These are phyloP conservation scores for Prunus mume DNA, from an alignment of 306 rosid species.

Conservation along the genomic window DNA sequence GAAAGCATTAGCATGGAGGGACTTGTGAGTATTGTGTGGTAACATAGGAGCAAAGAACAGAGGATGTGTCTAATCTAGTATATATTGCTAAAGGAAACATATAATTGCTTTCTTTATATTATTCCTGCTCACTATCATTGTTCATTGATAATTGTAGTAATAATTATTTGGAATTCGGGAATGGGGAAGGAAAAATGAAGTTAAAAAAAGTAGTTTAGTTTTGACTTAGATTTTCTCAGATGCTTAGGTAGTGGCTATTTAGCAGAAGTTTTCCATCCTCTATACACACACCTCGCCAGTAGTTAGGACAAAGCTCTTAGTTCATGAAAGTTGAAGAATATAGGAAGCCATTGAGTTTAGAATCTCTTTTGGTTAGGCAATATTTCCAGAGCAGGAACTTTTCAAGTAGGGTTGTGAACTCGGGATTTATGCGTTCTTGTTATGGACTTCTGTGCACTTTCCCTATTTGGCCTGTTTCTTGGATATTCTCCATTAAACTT, in stretches of 20 bases:
- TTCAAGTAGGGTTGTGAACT: background rate
- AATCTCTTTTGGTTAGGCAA: background rate
- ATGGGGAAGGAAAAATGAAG: background rate
- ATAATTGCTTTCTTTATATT: background rate
- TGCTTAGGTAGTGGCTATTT: background rate
- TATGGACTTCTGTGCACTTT: background rate
- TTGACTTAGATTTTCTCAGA: background rate
- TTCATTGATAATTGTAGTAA: background rate
- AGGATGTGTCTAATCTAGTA: background rate
- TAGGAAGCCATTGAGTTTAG: background rate
- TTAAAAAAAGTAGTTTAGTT: background rate
- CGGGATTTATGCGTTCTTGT: slow-evolving; percentile 1
- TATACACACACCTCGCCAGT: background rate
- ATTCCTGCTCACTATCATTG: background rate
- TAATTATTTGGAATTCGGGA: background rate
- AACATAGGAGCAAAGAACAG: background rate
- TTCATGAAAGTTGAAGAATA: background rate
- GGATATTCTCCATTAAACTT: background rate
- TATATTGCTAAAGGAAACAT: background rate
- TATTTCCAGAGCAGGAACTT: background rate
- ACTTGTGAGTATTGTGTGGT: background rate
- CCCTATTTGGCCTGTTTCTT: background rate
- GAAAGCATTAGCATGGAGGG: background rate
- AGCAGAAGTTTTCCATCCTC: background rate
- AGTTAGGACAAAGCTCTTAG: background rate